Conservation (phyloP, 305 asterid species). For the Caryopteris hybrid region DNA sequence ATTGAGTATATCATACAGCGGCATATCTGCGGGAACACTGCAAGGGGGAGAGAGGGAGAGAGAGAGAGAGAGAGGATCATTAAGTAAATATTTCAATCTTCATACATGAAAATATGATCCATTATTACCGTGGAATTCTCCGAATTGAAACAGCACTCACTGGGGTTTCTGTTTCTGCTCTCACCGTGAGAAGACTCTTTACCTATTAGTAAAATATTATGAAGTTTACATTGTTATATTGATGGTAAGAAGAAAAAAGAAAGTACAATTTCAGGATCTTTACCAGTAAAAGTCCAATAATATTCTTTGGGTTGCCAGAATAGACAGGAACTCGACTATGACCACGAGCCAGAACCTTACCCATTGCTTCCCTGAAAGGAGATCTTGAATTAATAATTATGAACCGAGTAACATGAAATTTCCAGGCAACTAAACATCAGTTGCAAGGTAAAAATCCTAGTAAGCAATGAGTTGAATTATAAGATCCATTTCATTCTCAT, state of each 20-base stretch:
- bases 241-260: neutral
- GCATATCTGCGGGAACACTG: constrained; percentile 95
- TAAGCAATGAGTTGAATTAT: neutral
- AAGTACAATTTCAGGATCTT: neutral
- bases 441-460: neutral
- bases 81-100: constrained; percentile 12
- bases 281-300: constrained; percentile 87
- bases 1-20: constrained; percentile 81
- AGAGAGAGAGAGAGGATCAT: neutral
- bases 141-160: constrained; percentile 84
- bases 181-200: constrained; percentile 83
- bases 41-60: neutral
- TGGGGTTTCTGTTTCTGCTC: constrained; percentile 91
- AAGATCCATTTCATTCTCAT: neutral
- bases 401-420: neutral
- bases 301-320: constrained; percentile 61
- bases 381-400: neutral
- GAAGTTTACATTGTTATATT: neutral
- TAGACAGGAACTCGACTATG: constrained; percentile 94
- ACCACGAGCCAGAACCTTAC: constrained; percentile 80
- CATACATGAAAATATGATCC: neutral
- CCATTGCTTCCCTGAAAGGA: constrained; percentile 77
- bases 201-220: constrained; percentile 36
- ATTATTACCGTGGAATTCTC: constrained; percentile 71
- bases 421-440: neutral